Conservation (phyloP, 164 flowering plant species). For the Liquidambar formosana region DNA sequence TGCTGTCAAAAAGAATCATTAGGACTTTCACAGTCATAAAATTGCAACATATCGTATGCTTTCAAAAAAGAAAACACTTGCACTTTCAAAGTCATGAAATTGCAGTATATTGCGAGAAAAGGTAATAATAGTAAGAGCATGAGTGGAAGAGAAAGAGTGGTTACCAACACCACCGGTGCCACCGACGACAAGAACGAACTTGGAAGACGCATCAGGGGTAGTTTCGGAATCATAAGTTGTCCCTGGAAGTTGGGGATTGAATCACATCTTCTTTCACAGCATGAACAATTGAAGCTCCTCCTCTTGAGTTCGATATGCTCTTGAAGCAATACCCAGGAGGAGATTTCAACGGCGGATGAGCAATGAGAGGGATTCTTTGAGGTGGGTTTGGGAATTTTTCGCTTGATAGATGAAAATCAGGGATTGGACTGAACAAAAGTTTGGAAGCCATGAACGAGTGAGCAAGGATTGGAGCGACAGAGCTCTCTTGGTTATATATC, state of each 20-base stretch:
- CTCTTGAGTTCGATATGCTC: slow-evolving; percentile 20
- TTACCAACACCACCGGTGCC: slow-evolving; percentile 95
- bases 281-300: slow-evolving; percentile 13
- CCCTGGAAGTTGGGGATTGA: slow-evolving; percentile 28
- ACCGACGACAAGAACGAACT: slow-evolving; percentile 88
- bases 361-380: slow-evolving; percentile 17
- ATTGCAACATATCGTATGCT: too few species aligned
- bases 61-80: too few species aligned
- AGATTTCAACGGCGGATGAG: slow-evolving; percentile 19
- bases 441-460: slow-evolving; percentile 46
- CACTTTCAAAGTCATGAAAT: too few species aligned
- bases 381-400: slow-evolving; percentile 19
- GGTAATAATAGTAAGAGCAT: background rate
- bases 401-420: slow-evolving; percentile 17
- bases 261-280: slow-evolving; percentile 51
- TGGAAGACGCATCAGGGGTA: slow-evolving; percentile 47
- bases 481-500: background rate
- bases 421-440: slow-evolving; percentile 22
- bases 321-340: slow-evolving; percentile 6
- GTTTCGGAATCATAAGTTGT: slow-evolving; percentile 29
- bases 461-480: background rate
- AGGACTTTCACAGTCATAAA: too few species aligned
- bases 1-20: too few species aligned
- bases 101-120: too few species aligned
- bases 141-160: slow-evolving; percentile 2